Percentiles rank a stretch among this genome's conserved stretches.
phyloP scores from a whole-genome alignment of 768 basidiomycete species.

The Crepidotus variabilis region DNA sequence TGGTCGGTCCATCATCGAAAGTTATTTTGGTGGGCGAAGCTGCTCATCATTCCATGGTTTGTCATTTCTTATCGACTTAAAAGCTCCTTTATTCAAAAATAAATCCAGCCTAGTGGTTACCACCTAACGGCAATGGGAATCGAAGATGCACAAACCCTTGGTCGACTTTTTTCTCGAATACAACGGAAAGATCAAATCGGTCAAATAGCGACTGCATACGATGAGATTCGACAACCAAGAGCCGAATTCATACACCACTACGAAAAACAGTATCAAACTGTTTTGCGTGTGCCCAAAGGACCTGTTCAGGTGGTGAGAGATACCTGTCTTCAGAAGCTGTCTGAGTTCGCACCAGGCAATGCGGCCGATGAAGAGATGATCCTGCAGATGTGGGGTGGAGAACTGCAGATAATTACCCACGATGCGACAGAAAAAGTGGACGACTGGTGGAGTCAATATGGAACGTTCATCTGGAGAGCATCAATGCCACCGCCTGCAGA shows the following conservation, averaged over 20 bases:
- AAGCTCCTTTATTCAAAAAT: not conserved
- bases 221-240: conserved; percentile 55
- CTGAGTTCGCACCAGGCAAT: conserved; percentile 28
- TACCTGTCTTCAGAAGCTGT: conserved; percentile 30
- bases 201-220: conserved; percentile 48
- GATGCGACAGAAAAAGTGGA: conserved; percentile 55
- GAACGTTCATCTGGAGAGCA: not conserved
- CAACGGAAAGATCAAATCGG: conserved; percentile 43
- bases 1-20: conserved; percentile 43
- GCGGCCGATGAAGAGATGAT: conserved; percentile 45
- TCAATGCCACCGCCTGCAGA: not conserved
- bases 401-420: conserved; percentile 46
- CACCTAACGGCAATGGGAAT: conserved; percentile 49
- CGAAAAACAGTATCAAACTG: conserved; percentile 41
- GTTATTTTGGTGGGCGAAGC: conserved; percentile 58
- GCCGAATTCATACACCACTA: conserved; percentile 40
- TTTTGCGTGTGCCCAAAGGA: conserved; percentile 41
- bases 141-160: conserved; percentile 62
- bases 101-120: conserved; percentile 46
- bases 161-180: conserved; percentile 54
- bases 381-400: conserved; percentile 47
- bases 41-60: conserved; percentile 38
- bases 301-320: conserved; percentile 44
- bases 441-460: conserved; percentile 47
- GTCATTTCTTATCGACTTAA: not conserved